A percentile compares a stretch with the other conserved stretches of the same genome.
phyloP scores from a whole-genome alignment of 208 protist species.

The Angomonas ambiguus region DNA sequence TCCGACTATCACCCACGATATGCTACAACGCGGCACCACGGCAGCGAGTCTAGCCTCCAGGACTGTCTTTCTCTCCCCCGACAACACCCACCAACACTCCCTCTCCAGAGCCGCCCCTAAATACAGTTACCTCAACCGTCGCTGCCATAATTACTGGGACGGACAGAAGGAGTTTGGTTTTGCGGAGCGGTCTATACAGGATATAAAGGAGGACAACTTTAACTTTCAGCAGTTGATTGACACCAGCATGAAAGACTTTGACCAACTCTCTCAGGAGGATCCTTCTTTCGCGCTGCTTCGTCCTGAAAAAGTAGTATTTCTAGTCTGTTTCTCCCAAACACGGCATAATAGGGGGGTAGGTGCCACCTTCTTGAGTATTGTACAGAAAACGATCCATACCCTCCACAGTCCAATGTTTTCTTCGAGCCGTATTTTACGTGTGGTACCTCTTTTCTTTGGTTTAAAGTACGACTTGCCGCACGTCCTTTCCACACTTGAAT shows the following conservation, averaged over 20 bases:
- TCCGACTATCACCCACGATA: background rate
- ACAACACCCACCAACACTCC: background rate
- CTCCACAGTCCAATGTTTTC: background rate
- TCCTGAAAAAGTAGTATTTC: slow-evolving; percentile 31
- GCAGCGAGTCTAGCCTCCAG: background rate
- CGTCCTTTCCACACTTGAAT: background rate
- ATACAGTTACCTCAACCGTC: slow-evolving; percentile 5
- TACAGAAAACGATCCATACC: background rate
- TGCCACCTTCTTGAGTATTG: slow-evolving; percentile 14
- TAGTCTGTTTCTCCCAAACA: slow-evolving; percentile 55
- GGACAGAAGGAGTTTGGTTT: background rate
- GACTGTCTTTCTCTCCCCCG: background rate
- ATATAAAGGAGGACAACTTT: background rate
- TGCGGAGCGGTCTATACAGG: background rate
- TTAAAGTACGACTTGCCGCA: slow-evolving; percentile 16
- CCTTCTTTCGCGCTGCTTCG: background rate
- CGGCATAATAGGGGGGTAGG: slow-evolving; percentile 34
- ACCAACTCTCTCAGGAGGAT: background rate
- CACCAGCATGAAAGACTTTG: background rate
- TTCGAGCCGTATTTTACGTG: slow-evolving; percentile 24
- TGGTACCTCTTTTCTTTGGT: slow-evolving; percentile 48
- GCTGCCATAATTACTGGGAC: slow-evolving; percentile 10
- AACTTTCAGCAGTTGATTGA: background rate
- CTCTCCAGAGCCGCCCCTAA: background rate
- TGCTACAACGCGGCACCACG: background rate